Percentiles rank a stretch among this genome's conserved stretches.
Conservation (phyloP, 2,329 filamentous ascomycete species). For the Xylaria digitata region DNA sequence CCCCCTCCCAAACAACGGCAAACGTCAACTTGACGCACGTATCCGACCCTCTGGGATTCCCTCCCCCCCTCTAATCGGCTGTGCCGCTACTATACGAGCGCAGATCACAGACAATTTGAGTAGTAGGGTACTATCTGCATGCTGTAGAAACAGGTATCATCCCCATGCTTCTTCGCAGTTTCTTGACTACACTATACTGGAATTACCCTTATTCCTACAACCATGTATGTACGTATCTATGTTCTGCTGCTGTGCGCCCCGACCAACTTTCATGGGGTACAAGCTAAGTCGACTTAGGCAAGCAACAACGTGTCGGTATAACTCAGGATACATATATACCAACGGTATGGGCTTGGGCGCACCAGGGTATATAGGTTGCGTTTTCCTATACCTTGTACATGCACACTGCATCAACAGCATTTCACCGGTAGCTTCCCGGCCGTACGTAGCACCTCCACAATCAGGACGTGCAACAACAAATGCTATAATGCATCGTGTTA, state of each 20-base stretch:
- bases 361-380: not conserved
- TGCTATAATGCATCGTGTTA: constrained; percentile 20
- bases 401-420: constrained; percentile 4
- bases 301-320: constrained; percentile 7
- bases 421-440: constrained; percentile 1
- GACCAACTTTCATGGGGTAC: not conserved
- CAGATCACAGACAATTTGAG: not conserved
- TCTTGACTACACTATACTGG: no score
- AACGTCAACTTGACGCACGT: constrained; percentile 30
- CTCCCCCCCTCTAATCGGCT: constrained; percentile 10
- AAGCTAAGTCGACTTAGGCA: not conserved
- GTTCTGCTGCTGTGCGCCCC: not conserved
- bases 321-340: constrained; percentile 4
- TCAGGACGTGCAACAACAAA: constrained; percentile 3
- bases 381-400: constrained; percentile 11
- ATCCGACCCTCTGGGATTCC: constrained; percentile 35
- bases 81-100: constrained; percentile 6
- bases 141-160: constrained; percentile 1
- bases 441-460: constrained; percentile 3
- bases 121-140: not conserved
- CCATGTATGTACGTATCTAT: no score
- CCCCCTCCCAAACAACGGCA: not conserved
- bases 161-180: not conserved
- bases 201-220: no score
- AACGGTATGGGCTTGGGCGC: not conserved